Percentiles rank a stretch among this genome's conserved stretches.
Conservation (phyloP, 257 asterid species). For the Gardenia jasminoides region DNA sequence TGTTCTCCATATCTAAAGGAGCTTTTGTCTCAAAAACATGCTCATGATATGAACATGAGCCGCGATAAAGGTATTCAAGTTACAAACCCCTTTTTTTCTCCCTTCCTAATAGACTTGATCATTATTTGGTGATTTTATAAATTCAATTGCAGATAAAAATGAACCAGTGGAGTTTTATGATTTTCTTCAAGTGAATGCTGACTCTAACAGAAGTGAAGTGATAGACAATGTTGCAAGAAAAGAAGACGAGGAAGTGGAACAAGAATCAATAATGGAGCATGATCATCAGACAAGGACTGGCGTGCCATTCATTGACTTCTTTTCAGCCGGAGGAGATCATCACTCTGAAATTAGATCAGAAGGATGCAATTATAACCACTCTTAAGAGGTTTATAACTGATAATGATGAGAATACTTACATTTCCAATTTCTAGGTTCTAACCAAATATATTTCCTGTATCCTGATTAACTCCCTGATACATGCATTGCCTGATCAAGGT, state of each 20-base stretch:
- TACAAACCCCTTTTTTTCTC: background rate
- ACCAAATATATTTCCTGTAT: background rate
- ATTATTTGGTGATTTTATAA: background rate
- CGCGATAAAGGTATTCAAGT: conserved; percentile 32
- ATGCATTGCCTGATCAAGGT: background rate
- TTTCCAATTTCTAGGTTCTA: background rate
- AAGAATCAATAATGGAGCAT: conserved; percentile 16
- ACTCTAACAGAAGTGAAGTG: conserved; percentile 70
- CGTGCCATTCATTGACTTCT: conserved; percentile 16
- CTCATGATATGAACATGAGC: conserved; percentile 21
- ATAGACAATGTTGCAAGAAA: conserved; percentile 48
- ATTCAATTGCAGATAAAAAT: conserved; percentile 42
- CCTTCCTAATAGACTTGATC: background rate
- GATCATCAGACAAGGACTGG: background rate
- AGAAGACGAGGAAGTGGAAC: conserved; percentile 57
- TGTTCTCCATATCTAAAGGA: conserved; percentile 28
- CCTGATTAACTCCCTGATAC: background rate
- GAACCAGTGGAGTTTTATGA: conserved; percentile 63
- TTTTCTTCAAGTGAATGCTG: conserved; percentile 67
- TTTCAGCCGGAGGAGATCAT: background rate
- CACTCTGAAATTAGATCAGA: background rate
- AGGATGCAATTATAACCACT: background rate
- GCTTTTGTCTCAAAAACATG: conserved; percentile 23
- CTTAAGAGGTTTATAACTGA: background rate
- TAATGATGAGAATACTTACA: background rate